Evolutionary conservation across 164 flowering plant genomes (phyloP), one percentile per base, ranked within the genome.

Genomic region (Chimonanthus salicifolius): DNA sequence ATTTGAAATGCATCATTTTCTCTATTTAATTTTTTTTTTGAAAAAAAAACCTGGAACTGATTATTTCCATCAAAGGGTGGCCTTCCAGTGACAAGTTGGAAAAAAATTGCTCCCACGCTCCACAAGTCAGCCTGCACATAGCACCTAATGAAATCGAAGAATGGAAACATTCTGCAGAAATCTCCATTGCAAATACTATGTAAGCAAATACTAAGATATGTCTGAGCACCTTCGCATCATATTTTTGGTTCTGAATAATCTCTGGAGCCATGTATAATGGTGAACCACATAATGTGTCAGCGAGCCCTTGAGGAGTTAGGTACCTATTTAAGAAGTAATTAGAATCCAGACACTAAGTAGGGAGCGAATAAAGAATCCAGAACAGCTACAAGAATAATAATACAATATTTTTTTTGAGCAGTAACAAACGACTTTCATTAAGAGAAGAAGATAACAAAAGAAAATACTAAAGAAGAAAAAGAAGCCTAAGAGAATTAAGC

Each of bases 221-320:
- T 58, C 10, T 13, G 71, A 51, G 65, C 71, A 88, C 92, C 88
- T 88, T 88, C 44, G 88, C 87, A 76, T 88, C 92, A 77, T 88
- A 88, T 69, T 87, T 87, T 66, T 81, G 76, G 69, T 77, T 81
- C 82, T 77, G 85, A 69, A 88, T 87, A 44, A 88, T 85, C 74
- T 88, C 92, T 4, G 92, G 92, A 78, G 90, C 92, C 92, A 88
- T 88, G 74, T 87, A 88, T 47, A 87, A 79, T 72, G 92, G 92
- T 72, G 90, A 88, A 76, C 92, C 90, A 74, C 92, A 88, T 46
- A 87, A 78, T 18, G 92, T 88, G 47, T 87, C 87, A 47, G 92
- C 90, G 74, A 88, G 75, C 44, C 79, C 85, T 80, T 83, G 82
- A 21, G 89, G 85, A 50, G 77, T 78, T 64, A 88, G 80, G 54